Conservation (phyloP, 352 stramenopile genomes). For the Globisporangium cylindrosporum region DNA sequence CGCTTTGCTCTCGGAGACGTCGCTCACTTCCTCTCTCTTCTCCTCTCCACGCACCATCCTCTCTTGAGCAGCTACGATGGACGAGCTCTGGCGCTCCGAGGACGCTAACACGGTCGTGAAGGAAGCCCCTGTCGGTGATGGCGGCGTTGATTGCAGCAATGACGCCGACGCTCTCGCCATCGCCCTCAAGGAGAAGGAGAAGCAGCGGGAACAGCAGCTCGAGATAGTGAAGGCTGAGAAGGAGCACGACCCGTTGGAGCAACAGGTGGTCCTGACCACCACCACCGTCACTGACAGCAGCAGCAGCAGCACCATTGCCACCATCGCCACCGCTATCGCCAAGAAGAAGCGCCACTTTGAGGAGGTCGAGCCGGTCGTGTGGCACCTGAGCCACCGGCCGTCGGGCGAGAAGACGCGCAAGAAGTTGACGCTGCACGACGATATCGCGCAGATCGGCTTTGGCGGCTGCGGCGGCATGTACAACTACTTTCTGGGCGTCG, state of each 20-base stretch:
- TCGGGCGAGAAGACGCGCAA: slow-evolving; percentile 25
- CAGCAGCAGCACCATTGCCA: background rate
- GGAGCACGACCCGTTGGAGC: background rate
- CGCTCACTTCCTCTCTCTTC: background rate
- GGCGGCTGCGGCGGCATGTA: slow-evolving; percentile 84
- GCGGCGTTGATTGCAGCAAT: background rate
- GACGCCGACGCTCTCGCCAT: background rate
- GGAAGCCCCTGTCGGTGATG: background rate
- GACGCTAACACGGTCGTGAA: slow-evolving; percentile 1
- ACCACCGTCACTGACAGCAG: background rate
- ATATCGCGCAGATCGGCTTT: slow-evolving; percentile 74
- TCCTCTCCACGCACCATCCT: background rate
- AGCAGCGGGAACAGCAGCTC: background rate
- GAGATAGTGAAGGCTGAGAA: background rate
- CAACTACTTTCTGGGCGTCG: slow-evolving; percentile 84
- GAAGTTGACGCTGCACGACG: slow-evolving; percentile 55
- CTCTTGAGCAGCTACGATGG: slow-evolving; percentile 18
- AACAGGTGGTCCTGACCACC: background rate
- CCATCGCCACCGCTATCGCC: background rate
- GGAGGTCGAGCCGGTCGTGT: slow-evolving; percentile 21
- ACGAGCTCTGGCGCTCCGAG: slow-evolving; percentile 36
- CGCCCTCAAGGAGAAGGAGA: background rate
- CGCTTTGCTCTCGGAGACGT: background rate
- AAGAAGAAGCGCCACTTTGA: slow-evolving; percentile 16
- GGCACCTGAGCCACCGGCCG: slow-evolving; percentile 28